These are phyloP conservation scores for Rhodotorula sp. DNA, from an alignment of 1,284 basidiomycete genomes.

Conservation along the genomic window DNA sequence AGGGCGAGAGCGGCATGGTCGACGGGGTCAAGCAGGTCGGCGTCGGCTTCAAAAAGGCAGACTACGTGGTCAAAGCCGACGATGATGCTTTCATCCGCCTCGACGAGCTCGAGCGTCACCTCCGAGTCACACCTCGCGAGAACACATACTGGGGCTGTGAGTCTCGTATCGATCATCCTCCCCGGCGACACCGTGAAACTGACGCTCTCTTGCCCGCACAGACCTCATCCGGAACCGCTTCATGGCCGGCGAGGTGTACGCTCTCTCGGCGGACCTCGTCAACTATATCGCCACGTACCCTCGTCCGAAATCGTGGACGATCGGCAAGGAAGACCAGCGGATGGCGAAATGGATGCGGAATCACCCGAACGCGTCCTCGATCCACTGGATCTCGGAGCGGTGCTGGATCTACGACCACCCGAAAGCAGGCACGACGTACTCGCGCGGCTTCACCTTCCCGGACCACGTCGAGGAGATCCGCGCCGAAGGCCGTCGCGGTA, in stretches of 20 bases:
- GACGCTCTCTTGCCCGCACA: slow-evolving; percentile 28
- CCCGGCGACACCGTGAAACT: neutral
- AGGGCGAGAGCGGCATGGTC: slow-evolving; percentile 24
- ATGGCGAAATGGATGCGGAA: slow-evolving; percentile 86
- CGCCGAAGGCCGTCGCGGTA: slow-evolving; percentile 48
- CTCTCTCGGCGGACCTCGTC: slow-evolving; percentile 84
- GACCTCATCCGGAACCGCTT: slow-evolving; percentile 88
- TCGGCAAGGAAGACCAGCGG: slow-evolving; percentile 92
- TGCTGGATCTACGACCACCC: slow-evolving; percentile 99
- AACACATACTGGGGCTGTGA: slow-evolving; percentile 88
- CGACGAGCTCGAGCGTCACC: slow-evolving; percentile 80
- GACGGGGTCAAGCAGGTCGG: slow-evolving; percentile 49
- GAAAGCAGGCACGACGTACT: slow-evolving; percentile 80
- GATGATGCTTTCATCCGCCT: slow-evolving; percentile 93
- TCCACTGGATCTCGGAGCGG: slow-evolving; percentile 86
- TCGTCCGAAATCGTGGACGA: slow-evolving; percentile 63
- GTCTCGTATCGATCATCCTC: slow-evolving; percentile 35
- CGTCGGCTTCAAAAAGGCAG: slow-evolving; percentile 62
- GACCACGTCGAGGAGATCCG: slow-evolving; percentile 74
- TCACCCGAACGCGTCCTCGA: slow-evolving; percentile 74
- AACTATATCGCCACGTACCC: slow-evolving; percentile 78
- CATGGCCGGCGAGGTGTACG: slow-evolving; percentile 96
- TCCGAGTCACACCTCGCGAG: slow-evolving; percentile 66
- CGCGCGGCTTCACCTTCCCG: slow-evolving; percentile 96
- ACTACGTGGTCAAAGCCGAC: slow-evolving; percentile 87